Conservation (phyloP, 148 eudicot species). For the Camellia lanceoleosa region DNA sequence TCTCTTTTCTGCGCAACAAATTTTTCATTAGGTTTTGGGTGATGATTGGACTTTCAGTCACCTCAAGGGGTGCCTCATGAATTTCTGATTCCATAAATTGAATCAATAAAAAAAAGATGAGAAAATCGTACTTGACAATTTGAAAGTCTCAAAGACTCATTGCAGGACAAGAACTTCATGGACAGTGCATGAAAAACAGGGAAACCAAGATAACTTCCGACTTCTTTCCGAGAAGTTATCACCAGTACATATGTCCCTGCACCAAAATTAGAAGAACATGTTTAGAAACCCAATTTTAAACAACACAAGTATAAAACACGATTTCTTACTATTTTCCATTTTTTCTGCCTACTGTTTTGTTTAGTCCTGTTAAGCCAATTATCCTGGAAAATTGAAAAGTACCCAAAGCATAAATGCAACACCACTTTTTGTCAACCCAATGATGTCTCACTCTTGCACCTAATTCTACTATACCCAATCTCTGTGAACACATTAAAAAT, state of each 20-base stretch:
- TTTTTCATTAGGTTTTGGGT: not conserved
- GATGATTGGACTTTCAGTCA: constrained; percentile 3
- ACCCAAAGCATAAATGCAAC: not conserved
- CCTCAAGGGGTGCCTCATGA: not conserved
- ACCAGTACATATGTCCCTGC: constrained; percentile 73
- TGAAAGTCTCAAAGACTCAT: constrained; percentile 45
- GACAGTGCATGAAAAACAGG: constrained; percentile 75
- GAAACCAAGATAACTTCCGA: constrained; percentile 81
- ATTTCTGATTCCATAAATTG: constrained; percentile 6
- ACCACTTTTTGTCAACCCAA: not conserved
- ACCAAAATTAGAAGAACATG: constrained; percentile 9
- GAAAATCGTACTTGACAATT: constrained; percentile 51
- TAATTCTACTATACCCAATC: not conserved
- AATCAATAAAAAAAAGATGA: constrained; percentile 16
- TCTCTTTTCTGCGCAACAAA: constrained; percentile 73
- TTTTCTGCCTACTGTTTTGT: not conserved
- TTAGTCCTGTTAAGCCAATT: not conserved
- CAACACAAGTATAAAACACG: not conserved
- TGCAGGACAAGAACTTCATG: constrained; percentile 84
- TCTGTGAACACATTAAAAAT: not conserved
- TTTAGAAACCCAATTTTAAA: not conserved
- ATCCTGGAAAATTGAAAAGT: not conserved
- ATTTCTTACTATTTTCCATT: not conserved
- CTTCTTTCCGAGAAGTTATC: constrained; percentile 80
- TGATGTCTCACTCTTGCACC: not conserved